Percentiles rank a stretch among this genome's conserved stretches.
phyloP scores from a whole-genome alignment of 176 grass and related monocot species.

The Carex pumila region DNA sequence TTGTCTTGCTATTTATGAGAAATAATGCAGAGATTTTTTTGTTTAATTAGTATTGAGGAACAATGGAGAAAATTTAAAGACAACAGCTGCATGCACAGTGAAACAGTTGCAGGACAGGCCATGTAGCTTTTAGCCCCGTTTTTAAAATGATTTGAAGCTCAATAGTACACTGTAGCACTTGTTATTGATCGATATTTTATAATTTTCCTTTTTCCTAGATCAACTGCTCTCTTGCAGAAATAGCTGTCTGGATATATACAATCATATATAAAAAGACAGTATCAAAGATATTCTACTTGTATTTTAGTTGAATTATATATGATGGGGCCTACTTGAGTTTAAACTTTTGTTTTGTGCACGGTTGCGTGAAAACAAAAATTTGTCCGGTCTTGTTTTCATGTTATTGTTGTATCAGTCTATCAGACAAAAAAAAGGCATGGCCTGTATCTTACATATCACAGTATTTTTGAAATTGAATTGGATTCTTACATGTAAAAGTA shows the following conservation, averaged over 20 bases:
- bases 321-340: not conserved
- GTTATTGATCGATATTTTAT: not conserved
- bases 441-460: not conserved
- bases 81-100: not conserved
- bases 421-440: not conserved
- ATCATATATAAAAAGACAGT: not conserved
- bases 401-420: not conserved
- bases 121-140: not conserved
- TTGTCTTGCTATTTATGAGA: too few species aligned
- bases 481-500: not conserved
- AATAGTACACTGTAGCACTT: not conserved
- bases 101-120: not conserved
- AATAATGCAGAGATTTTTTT: too few species aligned
- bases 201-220: not conserved
- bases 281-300: not conserved
- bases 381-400: not conserved
- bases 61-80: not conserved
- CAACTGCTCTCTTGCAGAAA: not conserved
- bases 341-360: not conserved
- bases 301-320: not conserved
- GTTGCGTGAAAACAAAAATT: not conserved
- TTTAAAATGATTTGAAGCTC: not conserved
- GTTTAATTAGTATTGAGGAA: not conserved
- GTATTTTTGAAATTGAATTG: not conserved
- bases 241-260: not conserved